phyloP scores from a whole-genome alignment of 495 filamentous ascomycete genomes.

The Penicillium chermesinum region DNA sequence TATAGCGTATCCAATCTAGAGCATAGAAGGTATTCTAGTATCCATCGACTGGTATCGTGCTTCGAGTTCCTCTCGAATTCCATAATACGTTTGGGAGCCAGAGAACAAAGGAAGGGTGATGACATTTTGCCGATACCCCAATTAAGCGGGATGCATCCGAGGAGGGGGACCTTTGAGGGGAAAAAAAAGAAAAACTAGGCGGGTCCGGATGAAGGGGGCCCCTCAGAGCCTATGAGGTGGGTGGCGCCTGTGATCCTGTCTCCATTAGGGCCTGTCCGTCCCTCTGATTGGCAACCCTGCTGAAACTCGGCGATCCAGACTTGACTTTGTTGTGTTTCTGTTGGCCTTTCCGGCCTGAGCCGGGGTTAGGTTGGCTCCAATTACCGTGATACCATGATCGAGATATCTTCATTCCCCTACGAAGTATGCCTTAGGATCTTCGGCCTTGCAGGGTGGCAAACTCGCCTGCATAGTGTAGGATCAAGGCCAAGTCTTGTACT shows the following conservation, averaged over 20 bases:
- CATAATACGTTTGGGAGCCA: too few relatives aligned
- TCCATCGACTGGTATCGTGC: not conserved
- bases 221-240: constrained; percentile 22
- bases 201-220: not conserved
- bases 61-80: not conserved
- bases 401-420: too few relatives aligned
- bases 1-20: not conserved
- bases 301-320: constrained; percentile 32
- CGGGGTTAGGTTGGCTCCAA: constrained; percentile 1
- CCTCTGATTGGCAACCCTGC: constrained; percentile 15
- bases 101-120: not conserved
- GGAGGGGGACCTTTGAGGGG: constrained; percentile 17
- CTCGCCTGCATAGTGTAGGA: too few relatives aligned
- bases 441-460: too few relatives aligned
- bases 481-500: too few relatives aligned
- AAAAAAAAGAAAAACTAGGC: not conserved
- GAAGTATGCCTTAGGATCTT: too few relatives aligned
- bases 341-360: constrained; percentile 23
- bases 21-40: not conserved
- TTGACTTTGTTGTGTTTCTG: constrained; percentile 13
- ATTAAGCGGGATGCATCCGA: constrained; percentile 10
- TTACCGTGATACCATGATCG: not conserved
- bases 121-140: not conserved
- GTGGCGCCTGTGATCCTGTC: constrained; percentile 25
- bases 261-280: constrained; percentile 2